Evolutionary conservation across 2,329 filamentous ascomycete species (phyloP), one percentile per base, ranked within the genome.

Genomic region (Macrophomina pseudophaseolina): DNA sequence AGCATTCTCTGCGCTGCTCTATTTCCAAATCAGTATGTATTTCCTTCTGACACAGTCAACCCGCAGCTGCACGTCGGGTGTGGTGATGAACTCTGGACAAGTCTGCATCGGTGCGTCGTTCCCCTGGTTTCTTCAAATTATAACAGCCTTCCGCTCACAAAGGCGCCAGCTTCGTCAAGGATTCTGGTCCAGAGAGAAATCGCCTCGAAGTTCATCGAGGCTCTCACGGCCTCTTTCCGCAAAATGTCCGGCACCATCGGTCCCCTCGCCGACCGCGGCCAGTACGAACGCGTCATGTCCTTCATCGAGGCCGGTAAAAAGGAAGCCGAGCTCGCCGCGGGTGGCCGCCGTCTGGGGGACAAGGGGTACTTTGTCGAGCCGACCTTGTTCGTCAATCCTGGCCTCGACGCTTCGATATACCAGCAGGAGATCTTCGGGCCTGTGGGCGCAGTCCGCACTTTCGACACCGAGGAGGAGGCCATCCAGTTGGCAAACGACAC

Each of bases 241-340:
- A 71, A 73, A 2, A 56, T 67, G 40, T 62, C 63, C 14, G 70
- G 69, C 4, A 38, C 35, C 35, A 69, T 69, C 0, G 74, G 73
- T 9, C 76, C 77, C 11, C 66, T 78, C 0, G 75, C 74, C n/a
- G 75, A 78, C 65, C 70, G 74, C 46, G 69, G 71, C 9, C 75
- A 79, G 40, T 76, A 75, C 71, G 71, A 78, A 23, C 73, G 73
- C n/a, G 76, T 78, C 8, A 69, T 72, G 63, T 74, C 73, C 33
- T 78, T 75, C 69, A 76, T 78, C 65, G 74, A 78, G 69, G 71
- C 70, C 3, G 75, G 74, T 0, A 72, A 76, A 58, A 65, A 72
- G 60, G 72, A 73, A 6, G 71, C 73, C 48, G 75, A 75, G 30
- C 70, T 79, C 0, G 70, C 74, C 8, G 71, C 76, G 1, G 76